Conservation (phyloP, 202 grass and related monocot genomes). For the Brachypodium distachyon region DNA sequence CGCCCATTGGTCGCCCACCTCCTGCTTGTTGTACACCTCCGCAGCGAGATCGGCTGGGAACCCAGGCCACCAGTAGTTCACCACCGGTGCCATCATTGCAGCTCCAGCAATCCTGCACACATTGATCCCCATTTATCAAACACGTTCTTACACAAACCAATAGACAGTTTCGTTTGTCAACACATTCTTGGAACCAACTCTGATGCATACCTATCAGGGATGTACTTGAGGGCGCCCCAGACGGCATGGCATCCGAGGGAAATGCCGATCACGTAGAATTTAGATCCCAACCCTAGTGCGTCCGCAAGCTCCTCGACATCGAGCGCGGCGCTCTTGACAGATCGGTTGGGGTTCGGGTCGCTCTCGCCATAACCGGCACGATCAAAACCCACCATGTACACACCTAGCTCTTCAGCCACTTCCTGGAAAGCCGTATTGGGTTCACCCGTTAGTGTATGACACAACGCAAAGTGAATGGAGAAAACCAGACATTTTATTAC, state of each 20-base stretch:
- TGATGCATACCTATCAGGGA: slow-evolving; percentile 45
- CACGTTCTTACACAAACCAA: not conserved
- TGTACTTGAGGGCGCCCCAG: slow-evolving; percentile 74
- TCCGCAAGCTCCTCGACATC: slow-evolving; percentile 69
- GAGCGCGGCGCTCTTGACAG: slow-evolving; percentile 47
- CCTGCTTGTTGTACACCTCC: slow-evolving; percentile 51
- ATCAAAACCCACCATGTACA: slow-evolving; percentile 80
- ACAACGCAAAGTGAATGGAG: not conserved
- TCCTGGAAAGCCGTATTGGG: slow-evolving; percentile 19
- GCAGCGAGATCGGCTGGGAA: slow-evolving; percentile 36
- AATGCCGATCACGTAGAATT: slow-evolving; percentile 64
- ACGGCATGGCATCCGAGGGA: slow-evolving; percentile 70
- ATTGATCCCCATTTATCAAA: not conserved
- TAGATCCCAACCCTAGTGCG: slow-evolving; percentile 44
- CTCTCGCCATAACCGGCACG: slow-evolving; percentile 67
- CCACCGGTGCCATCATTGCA: slow-evolving; percentile 53
- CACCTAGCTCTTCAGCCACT: slow-evolving; percentile 49
- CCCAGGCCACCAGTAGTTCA: slow-evolving; percentile 89
- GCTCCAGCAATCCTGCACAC: slow-evolving; percentile 53
- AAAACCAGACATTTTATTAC: not conserved
- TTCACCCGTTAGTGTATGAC: not conserved
- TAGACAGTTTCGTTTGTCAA: not conserved
- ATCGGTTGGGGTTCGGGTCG: slow-evolving; percentile 60
- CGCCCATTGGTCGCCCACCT: slow-evolving; percentile 65
- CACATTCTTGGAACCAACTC: not conserved